Percentiles rank a stretch among this genome's conserved stretches.
Evolutionary conservation across 371 early-diverging fungal genomes (phyloP).

Genomic region (Apophysomyces sp.): DNA sequence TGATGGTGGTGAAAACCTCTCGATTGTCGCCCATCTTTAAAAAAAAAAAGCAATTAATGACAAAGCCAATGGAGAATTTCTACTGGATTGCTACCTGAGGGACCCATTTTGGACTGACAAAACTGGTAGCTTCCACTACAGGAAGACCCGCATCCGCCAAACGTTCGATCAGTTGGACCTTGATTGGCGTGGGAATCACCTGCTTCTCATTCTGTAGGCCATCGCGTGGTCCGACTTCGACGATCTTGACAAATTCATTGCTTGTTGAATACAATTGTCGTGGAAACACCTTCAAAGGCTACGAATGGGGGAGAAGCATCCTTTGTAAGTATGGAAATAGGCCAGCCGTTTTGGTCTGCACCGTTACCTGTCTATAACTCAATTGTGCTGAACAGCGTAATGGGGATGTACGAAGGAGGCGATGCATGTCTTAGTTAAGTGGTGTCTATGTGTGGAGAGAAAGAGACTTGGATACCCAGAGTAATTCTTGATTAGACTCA

Average conservation of each 20-base stretch:
- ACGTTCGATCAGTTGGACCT: conserved; percentile 82
- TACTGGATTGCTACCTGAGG: conserved; percentile 73
- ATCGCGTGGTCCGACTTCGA: conserved; percentile 95
- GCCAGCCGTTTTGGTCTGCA: neutral
- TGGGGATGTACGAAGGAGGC: neutral
- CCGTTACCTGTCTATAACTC: neutral
- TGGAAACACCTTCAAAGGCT: neutral
- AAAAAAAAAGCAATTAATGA: no score
- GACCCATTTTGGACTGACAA: conserved; percentile 98
- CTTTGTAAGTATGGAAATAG: neutral
- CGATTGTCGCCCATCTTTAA: conserved; percentile 85
- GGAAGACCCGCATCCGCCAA: conserved; percentile 84
- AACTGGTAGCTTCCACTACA: conserved; percentile 90
- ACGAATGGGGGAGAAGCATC: neutral
- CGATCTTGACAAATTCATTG: conserved; percentile 66
- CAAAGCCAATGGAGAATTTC: no score
- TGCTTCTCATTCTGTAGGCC: conserved; percentile 96
- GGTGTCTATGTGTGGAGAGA: neutral
- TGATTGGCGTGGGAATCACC: conserved; percentile 78
- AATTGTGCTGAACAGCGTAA: neutral
- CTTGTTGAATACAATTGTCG: neutral
- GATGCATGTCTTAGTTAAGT: neutral
- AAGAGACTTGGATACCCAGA: neutral
- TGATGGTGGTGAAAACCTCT: conserved; percentile 73
- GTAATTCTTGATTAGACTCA: neutral